These are phyloP conservation scores for Gentiana dahurica DNA, from an alignment of 257 asterid species.

Conservation along the genomic window DNA sequence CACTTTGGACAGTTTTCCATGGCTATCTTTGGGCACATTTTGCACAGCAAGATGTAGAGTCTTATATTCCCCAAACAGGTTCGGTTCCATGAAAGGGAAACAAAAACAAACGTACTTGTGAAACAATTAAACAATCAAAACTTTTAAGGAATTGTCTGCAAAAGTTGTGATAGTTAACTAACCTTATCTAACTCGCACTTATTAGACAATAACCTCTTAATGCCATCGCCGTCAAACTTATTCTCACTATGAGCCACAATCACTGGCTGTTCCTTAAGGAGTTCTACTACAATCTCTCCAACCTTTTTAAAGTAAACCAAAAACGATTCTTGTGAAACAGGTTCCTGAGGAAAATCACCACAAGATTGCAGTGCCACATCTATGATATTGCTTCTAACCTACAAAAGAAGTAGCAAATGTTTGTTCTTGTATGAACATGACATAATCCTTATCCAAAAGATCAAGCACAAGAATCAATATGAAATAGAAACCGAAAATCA, in stretches of 20 bases:
- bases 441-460: too few species aligned
- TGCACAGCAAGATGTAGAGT: conserved; percentile 46
- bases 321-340: conserved; percentile 60
- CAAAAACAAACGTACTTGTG: neutral
- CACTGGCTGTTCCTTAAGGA: conserved; percentile 72
- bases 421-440: neutral
- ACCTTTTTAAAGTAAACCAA: conserved; percentile 45
- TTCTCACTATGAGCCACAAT: conserved; percentile 91
- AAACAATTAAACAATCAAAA: too few species aligned
- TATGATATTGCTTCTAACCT: conserved; percentile 61
- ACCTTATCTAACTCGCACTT: conserved; percentile 85
- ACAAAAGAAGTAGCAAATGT: conserved; percentile 9
- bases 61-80: conserved; percentile 17
- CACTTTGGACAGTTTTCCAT: conserved; percentile 58
- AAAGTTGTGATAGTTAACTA: neutral
- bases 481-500: neutral
- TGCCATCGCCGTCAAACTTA: conserved; percentile 75
- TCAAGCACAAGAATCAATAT: too few species aligned
- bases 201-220: conserved; percentile 61
- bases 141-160: neutral
- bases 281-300: conserved; percentile 38
- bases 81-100: neutral
- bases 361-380: conserved; percentile 60
- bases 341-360: conserved; percentile 29
- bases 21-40: conserved; percentile 46